Base-by-base conservation (phyloP, 345 rosid genomes). In the Laguncularia racemosa region DNA sequence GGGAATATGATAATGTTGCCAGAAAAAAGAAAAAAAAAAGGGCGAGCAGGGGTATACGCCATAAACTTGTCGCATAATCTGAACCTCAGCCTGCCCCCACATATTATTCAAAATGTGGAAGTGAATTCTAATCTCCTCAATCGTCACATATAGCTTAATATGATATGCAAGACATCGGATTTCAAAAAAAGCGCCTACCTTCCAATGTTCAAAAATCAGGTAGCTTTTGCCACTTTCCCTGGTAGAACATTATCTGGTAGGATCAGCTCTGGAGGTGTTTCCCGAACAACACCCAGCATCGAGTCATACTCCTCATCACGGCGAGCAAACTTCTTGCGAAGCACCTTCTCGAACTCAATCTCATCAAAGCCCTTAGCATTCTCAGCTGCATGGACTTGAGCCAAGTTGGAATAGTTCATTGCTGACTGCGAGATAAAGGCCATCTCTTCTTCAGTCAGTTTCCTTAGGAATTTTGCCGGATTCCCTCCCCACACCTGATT, bases 401-500 rank as follows among this genome's bases (percentile, higher is more conserved):
- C 93, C 62, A 90, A 75, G 55, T 79, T 81, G 66, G 82, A 70
- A 70, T 83, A 83, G 48, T 90, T 89, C 33, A 65, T 47, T 57
- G 91, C 88, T 1, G 89, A 87, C 59, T 81, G 75, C 17, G 89
- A 78, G 71, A 90, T 82, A 63, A 90, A 86, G 50, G 82, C 79
- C 69, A 71, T 75, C 79, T 90, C 97, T 72, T 81, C 88, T 60
- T 90, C 95, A 3, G 90, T 81, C 49, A 90, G 80, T 76, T 86
- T 86, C 66, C 97, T 78, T 65, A 86, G 56, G 68, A 90, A 86
- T 74, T 52, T 79, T 48, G 95, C 97, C 20, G 97, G 97, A 67
- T 81, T 90, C 21, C 97, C 97, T 71, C 88, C 97, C 97, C 95
- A 90, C 16, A 90, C 85, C 97, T 86, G 75, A 55, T 21, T 21